phyloP scores from a whole-genome alignment of 2,329 filamentous ascomycete genomes.

The Daldinia eschscholtzii region DNA sequence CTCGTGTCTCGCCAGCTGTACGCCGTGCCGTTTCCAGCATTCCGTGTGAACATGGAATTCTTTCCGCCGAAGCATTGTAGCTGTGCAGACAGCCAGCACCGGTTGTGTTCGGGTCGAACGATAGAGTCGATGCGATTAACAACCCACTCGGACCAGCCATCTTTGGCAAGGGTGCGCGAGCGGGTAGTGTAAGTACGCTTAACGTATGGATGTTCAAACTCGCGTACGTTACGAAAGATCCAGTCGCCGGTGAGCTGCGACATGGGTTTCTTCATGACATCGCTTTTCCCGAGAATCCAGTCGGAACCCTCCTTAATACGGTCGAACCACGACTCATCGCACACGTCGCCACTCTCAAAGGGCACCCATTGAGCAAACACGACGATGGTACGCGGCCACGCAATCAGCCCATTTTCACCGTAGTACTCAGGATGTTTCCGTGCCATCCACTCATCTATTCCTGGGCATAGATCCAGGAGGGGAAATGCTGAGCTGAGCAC shows the following conservation, averaged over 20 bases:
- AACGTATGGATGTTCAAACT: conserved; percentile 63
- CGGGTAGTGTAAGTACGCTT: conserved; percentile 61
- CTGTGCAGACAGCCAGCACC: conserved; percentile 60
- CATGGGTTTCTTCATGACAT: conserved; percentile 58
- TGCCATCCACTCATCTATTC: conserved; percentile 54
- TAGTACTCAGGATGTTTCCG: conserved; percentile 55
- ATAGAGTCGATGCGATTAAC: conserved; percentile 56
- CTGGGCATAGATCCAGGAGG: conserved; percentile 54
- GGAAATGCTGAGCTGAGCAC: conserved; percentile 59
- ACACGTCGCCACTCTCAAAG: conserved; percentile 53
- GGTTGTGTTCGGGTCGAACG: conserved; percentile 53
- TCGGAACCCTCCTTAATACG: conserved; percentile 56
- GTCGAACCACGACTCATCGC: conserved; percentile 53
- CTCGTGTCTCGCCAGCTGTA: conserved; percentile 63
- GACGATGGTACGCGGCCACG: conserved; percentile 58
- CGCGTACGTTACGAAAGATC: conserved; percentile 61
- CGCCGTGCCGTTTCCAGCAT: conserved; percentile 60
- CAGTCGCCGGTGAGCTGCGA: conserved; percentile 59
- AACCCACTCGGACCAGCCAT: conserved; percentile 58
- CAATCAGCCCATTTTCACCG: conserved; percentile 53
- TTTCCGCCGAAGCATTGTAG: conserved; percentile 61
- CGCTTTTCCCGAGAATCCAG: conserved; percentile 52
- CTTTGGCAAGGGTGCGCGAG: conserved; percentile 56
- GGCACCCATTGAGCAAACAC: conserved; percentile 65
- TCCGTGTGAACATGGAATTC: conserved; percentile 57